Conservation (phyloP, 140 eudicot species). For the Senecio squalidus region DNA sequence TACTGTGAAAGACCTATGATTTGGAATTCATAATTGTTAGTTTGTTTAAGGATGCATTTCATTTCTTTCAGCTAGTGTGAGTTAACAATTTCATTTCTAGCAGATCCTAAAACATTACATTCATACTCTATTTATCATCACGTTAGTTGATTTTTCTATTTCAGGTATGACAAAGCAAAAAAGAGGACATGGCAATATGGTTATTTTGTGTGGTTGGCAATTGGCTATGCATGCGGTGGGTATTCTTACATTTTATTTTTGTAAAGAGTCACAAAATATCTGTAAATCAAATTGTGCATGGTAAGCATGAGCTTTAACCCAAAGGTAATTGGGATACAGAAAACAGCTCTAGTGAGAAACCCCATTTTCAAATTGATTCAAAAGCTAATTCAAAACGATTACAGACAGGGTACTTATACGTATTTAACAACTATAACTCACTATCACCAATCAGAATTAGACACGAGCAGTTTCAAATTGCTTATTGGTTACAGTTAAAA, state of each 20-base stretch:
- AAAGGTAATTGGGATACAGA: no score
- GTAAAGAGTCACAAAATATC: slow-evolving; percentile 8
- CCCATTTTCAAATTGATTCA: no score
- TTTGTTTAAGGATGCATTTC: not conserved
- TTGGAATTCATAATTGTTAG: slow-evolving; percentile 1
- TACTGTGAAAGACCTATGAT: not conserved
- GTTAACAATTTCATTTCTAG: not conserved
- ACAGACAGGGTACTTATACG: no score
- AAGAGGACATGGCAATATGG: slow-evolving; percentile 49
- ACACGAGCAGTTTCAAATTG: no score
- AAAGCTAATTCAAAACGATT: no score
- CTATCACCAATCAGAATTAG: no score
- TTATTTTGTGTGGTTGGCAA: slow-evolving; percentile 63
- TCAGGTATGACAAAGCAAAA: slow-evolving; percentile 81
- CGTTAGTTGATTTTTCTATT: slow-evolving; percentile 10
- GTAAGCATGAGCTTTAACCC: not conserved
- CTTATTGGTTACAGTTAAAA: no score
- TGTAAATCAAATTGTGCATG: no score
- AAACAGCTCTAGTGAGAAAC: no score
- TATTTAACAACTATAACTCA: no score
- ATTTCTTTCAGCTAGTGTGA: not conserved
- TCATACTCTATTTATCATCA: not conserved
- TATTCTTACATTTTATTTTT: slow-evolving; percentile 15
- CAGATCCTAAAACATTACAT: not conserved
- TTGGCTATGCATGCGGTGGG: slow-evolving; percentile 85